phyloP scores from a whole-genome alignment of 2,329 filamentous ascomycete species.

The Curvularia lunata region DNA sequence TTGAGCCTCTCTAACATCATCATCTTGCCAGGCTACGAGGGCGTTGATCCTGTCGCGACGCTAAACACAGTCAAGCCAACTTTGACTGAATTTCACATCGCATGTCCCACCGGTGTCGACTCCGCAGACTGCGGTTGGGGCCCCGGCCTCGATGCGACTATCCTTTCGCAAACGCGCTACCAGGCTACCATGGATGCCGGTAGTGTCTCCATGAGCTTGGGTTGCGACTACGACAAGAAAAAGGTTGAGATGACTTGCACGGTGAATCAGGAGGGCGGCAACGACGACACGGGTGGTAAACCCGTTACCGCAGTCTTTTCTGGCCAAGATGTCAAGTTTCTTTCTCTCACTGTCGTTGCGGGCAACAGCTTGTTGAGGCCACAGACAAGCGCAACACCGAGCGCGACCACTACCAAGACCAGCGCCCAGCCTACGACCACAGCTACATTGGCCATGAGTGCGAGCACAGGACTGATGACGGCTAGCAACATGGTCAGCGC shows the following conservation, averaged over 20 bases:
- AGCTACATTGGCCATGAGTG: conserved; percentile 11
- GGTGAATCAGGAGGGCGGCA: conserved; percentile 28
- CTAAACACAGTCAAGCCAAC: conserved; percentile 28
- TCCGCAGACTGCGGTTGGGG: conserved; percentile 36
- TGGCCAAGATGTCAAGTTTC: conserved; percentile 27
- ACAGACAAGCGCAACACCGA: conserved; percentile 8
- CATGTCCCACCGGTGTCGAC: conserved; percentile 30
- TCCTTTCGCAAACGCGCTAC: conserved; percentile 32
- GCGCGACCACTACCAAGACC: conserved; percentile 13
- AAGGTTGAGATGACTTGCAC: conserved; percentile 34
- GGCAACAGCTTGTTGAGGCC: conserved; percentile 32
- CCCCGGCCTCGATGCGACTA: conserved; percentile 24
- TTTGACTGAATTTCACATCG: conserved; percentile 32
- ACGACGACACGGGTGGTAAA: conserved; percentile 13
- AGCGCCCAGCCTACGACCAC: conserved; percentile 10
- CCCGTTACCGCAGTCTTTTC: conserved; percentile 26
- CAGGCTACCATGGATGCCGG: conserved; percentile 26
- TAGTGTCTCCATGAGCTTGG: conserved; percentile 31
- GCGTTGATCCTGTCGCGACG: conserved; percentile 31
- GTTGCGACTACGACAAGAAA: conserved; percentile 34
- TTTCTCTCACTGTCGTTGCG: conserved; percentile 31
- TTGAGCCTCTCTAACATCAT: conserved; percentile 1
- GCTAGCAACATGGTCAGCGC: conserved; percentile 2
- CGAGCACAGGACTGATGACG: conserved; percentile 6
- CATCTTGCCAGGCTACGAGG: conserved; percentile 22